These are phyloP conservation scores for Ustilago curta DNA, from an alignment of 1,284 basidiomycete genomes.

Conservation along the genomic window DNA sequence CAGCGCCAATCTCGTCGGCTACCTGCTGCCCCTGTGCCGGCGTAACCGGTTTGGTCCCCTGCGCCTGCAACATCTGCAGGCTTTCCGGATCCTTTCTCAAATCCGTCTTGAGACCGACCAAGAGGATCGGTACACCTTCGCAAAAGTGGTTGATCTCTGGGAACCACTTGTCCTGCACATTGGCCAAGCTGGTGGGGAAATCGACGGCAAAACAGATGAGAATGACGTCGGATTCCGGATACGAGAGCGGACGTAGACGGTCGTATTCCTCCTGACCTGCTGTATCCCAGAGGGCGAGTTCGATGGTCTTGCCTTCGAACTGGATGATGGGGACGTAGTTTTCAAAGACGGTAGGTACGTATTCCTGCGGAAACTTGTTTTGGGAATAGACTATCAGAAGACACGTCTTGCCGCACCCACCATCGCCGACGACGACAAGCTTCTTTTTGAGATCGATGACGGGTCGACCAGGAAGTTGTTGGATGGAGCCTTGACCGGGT, in stretches of 20 bases:
- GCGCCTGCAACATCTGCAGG: slow-evolving; percentile 88
- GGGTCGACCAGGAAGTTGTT: slow-evolving; percentile 49
- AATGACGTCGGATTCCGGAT: slow-evolving; percentile 92
- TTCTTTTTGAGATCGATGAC: slow-evolving; percentile 64
- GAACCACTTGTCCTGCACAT: slow-evolving; percentile 97
- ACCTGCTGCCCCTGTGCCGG: slow-evolving; percentile 75
- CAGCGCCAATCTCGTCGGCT: slow-evolving; percentile 92
- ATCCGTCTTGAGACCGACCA: slow-evolving; percentile 89
- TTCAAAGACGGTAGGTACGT: slow-evolving; percentile 92
- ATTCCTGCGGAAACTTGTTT: slow-evolving; percentile 96
- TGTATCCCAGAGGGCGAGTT: slow-evolving; percentile 94
- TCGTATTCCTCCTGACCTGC: slow-evolving; percentile 85
- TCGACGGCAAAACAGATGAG: slow-evolving; percentile 93
- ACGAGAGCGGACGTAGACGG: slow-evolving; percentile 75
- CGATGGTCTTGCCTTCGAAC: slow-evolving; percentile 90
- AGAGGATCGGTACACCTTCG: slow-evolving; percentile 88
- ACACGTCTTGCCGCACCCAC: slow-evolving; percentile 87
- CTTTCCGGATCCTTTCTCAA: slow-evolving; percentile 88
- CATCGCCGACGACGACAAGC: slow-evolving; percentile 76
- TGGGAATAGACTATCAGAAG: slow-evolving; percentile 83
- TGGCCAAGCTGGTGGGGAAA: slow-evolving; percentile 89
- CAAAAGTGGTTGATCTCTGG: slow-evolving; percentile 98
- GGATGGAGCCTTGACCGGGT: slow-evolving; percentile 47
- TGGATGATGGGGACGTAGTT: slow-evolving; percentile 90
- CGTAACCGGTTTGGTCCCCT: slow-evolving; percentile 86